Evolutionary conservation across 2,329 filamentous ascomycete genomes (phyloP), one percentile per base, ranked within the genome.

Genomic region (Talaromyces sp.): DNA sequence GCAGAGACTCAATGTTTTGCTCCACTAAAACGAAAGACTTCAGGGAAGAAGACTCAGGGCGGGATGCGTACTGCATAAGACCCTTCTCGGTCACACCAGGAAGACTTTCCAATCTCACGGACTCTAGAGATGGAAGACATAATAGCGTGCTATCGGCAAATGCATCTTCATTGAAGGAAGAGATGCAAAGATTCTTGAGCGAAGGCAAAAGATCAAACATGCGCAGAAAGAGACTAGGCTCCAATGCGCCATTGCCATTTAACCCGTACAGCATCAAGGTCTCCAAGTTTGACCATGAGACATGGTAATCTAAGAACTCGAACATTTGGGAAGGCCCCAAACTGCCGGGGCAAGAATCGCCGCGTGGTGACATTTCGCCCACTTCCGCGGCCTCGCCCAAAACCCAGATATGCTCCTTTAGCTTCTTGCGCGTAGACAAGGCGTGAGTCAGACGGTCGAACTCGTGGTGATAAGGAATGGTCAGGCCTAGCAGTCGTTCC

Each of bases 371-470:
- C 66, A 73, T 46, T 64, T 75, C 65, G 46, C 54, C 69, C 45
- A 69, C 67, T 53, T 75, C 75, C 3, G 69, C 56, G 36, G 76
- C 74, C 52, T 78, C 75, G 16, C 74, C 76, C 36, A 85, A 65
- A n/a, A 83, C 68, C 83, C 83, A 86, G 2, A 77, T 74, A 47
- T 83, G 78, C 60, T 83, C 78, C 60, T 77, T 82, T 32, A 86
- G 65, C 46, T 78, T 77, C 47, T 74, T 71, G 36, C 82, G 73
- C 5, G 80, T 82, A 0, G 82, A 82, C 17, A 85, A 63, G 2
- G 82, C 81, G 62, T 84, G 75, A 10, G 77, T 81, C 17, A 83
- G 65, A 17, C 81, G 77, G 61, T 84, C 80, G 55, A 81, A 83
- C 30, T 78, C 72, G 52, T 82, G 79, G 35, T 75, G 73, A 58